Evolutionary conservation across 176 grass and related monocot species (phyloP).

Genomic region (Avena eriantha): DNA sequence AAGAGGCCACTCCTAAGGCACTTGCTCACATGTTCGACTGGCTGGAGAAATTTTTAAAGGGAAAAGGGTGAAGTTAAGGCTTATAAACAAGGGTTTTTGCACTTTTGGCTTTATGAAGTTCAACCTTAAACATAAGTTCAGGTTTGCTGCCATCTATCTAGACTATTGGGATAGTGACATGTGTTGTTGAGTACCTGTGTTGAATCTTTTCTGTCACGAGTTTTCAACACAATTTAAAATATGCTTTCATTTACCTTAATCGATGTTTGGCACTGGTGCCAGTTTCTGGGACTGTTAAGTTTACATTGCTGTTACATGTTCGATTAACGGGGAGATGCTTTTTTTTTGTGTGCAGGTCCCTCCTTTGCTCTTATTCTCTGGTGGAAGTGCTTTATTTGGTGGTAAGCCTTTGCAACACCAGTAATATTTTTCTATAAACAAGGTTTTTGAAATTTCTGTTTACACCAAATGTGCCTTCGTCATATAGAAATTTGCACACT

Average conservation of each 20-base stretch:
- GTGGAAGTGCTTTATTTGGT: conserved; percentile 87
- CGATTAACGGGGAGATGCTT: not conserved
- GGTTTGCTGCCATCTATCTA: not conserved
- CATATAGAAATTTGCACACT: not conserved
- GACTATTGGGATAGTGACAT: not conserved
- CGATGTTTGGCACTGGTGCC: not conserved
- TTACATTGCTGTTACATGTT: not conserved
- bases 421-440: not conserved
- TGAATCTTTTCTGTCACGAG: not conserved
- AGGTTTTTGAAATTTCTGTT: not conserved
- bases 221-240: not conserved
- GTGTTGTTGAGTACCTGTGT: not conserved
- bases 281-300: not conserved
- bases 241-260: not conserved
- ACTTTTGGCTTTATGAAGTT: not conserved
- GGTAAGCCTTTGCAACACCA: conserved; percentile 48
- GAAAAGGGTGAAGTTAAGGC: not conserved
- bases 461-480: not conserved
- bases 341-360: conserved; percentile 59
- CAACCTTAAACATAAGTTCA: not conserved
- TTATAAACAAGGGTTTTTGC: not conserved
- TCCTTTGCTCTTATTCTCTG: conserved; percentile 78
- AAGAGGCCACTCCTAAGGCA: not conserved
- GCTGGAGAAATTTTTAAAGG: not conserved
- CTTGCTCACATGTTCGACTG: not conserved